Percentiles rank a stretch among this genome's conserved stretches.
phyloP scores from a whole-genome alignment of 106 monocot species.

The Phalaenopsis aphrodite region DNA sequence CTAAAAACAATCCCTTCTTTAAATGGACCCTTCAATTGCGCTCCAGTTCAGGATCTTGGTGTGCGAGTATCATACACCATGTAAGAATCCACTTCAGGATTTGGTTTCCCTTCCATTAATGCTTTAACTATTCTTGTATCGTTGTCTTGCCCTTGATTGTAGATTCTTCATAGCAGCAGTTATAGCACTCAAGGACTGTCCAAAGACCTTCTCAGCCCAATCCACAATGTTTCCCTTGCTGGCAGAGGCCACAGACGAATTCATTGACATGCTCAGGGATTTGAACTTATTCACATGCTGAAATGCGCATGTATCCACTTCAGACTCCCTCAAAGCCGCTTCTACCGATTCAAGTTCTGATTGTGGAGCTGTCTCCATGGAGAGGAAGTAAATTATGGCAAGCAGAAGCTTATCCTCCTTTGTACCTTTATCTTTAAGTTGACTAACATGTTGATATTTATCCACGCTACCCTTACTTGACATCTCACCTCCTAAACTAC shows the following conservation, averaged over 20 bases:
- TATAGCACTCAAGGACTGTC: conserved; percentile 86
- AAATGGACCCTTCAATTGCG: conserved; percentile 74
- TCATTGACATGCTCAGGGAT: conserved; percentile 70
- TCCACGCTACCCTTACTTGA: conserved; percentile 66
- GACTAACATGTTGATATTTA: conserved; percentile 31
- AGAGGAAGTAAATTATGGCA: conserved; percentile 80
- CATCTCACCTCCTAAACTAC: conserved; percentile 74
- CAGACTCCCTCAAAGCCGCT: conserved; percentile 59
- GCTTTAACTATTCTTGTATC: conserved; percentile 80
- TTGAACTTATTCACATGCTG: conserved; percentile 90
- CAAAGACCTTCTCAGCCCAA: conserved; percentile 95
- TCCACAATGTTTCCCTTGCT: conserved; percentile 88
- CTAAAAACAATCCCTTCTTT: conserved; percentile 95
- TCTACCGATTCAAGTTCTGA: conserved; percentile 80
- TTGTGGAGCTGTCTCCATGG: conserved; percentile 64
- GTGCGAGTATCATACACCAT: conserved; percentile 77
- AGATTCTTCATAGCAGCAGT: conserved; percentile 95
- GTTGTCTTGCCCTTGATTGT: conserved; percentile 65
- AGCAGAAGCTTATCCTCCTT: conserved; percentile 78
- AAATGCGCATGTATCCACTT: conserved; percentile 74
- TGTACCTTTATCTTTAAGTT: conserved; percentile 76
- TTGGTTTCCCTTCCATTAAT: conserved; percentile 91
- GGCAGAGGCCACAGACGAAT: conserved; percentile 47
- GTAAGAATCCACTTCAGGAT: conserved; percentile 80
- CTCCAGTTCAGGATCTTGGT: conserved; percentile 47